Evolutionary conservation across 169 alveolate genomes (phyloP), one percentile per base, ranked within the genome.

Genomic region (Eimeria sp.): DNA sequence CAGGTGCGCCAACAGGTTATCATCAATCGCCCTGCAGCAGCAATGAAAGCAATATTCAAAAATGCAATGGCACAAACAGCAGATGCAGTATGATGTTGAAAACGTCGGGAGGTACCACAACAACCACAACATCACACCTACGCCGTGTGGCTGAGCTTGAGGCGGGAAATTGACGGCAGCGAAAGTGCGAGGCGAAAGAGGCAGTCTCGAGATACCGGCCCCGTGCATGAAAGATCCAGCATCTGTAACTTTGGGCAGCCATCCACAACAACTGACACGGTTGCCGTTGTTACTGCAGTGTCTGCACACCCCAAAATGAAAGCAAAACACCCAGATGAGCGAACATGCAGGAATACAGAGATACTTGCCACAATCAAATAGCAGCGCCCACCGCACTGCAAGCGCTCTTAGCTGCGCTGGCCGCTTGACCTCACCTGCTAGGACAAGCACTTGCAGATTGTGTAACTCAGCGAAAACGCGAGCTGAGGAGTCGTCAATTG

Each of bases 231-330:
- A 40, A 92, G 16, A 78, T 92, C 96, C 63, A 92, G 88, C 96
- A 92, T 82, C 88, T 92, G 92, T 54, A 92, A 67, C 67, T 49
- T 92, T 30, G 92, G 92, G 58, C 96, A 92, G 93, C 89, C 89
- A 73, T 78, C 96, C 73, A 87, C 96, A n/a, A 92, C 78, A 6
- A 88, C 92, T 54, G 87, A 49, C 3, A 92, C 92, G 20, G 96
- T 92, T 61, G 87, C n/a, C 51, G 96, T 78, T 25, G 93, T 82
- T 47, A 92, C 87, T 49, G 91, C 92, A 9, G 96, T 92, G 67
- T 82, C 96, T 92, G 92, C 7, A 47, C 94, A 45, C 86, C 84
- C 49, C 0, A 22, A 14, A 30, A 49, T n/a, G 49, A 40, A 78
- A 58, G 82, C 87, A 76, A 34, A 34, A 49, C 34, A 82, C 57